phyloP scores from a whole-genome alignment of 169 alveolate species.

The Eimeria sp. region DNA sequence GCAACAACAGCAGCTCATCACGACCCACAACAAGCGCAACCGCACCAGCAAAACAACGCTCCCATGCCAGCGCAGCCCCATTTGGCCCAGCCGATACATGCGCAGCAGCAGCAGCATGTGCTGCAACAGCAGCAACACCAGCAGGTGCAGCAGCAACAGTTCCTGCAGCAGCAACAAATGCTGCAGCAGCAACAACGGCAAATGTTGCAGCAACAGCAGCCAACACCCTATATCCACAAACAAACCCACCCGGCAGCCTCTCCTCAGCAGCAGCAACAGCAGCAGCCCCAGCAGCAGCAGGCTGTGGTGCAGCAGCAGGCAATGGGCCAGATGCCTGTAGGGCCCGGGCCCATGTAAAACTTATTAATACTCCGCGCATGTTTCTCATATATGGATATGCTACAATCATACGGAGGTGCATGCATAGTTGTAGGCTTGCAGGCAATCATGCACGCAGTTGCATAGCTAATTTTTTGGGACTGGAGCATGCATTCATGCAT shows the following conservation, averaged over 20 bases:
- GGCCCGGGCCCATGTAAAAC: neutral
- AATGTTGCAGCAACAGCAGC: constrained; percentile 45
- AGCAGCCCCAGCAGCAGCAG: no score
- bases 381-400: neutral
- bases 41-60: neutral
- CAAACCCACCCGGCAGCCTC: neutral
- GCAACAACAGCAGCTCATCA: neutral
- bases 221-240: neutral
- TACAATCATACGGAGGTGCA: neutral
- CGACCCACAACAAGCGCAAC: constrained; percentile 4
- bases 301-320: neutral
- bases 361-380: neutral
- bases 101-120: neutral
- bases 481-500: neutral
- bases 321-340: constrained; percentile 52
- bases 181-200: constrained; percentile 16
- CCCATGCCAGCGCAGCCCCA: neutral
- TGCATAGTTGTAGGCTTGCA: no score
- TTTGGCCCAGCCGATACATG: neutral
- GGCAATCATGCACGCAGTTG: neutral
- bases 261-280: neutral
- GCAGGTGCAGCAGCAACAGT: constrained; percentile 57
- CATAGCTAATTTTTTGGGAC: neutral
- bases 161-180: constrained; percentile 28
- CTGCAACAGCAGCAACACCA: constrained; percentile 65